Base-by-base conservation (phyloP, 2,329 filamentous ascomycete genomes). In the Aureobasidium sp. region DNA sequence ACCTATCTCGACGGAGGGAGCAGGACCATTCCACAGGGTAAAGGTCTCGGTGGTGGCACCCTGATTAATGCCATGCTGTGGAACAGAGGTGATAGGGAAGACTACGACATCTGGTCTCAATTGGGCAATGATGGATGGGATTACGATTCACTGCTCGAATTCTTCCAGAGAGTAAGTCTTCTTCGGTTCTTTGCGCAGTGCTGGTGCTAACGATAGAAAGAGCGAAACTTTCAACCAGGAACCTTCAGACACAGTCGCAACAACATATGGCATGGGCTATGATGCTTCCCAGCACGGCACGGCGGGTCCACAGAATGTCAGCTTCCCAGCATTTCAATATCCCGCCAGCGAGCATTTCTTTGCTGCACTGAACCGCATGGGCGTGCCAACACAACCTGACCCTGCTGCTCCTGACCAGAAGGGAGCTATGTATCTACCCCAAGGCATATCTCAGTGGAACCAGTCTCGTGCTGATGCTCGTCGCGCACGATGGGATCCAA, bases 111-210 rank as follows among this genome's bases (percentile, higher is more conserved):
- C 0, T 84, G 80, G 80, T 74, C 74, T 39, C 65, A 69, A 25
- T 64, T 84, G 6, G 80, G 80, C 0, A 83, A 83, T 56, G 51
- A 58, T 1, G 80, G 79, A 2, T 84, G 81, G 81, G 70, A 71
- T 1, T 84, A 78, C 77, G 66, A 77, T 29, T 70, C 68, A 6
- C 58, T 78, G 30, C 61, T 67, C 8, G 64, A 63, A 17, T 69
- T 68, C 59, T 70, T 71, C 59, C 25, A 32, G 6, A 49, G 34
- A 12, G 45, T 63, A 61, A 56, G 52, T 27, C 24, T n/a, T n/a
- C 34, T 17, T 29, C 21, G 11, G n/a, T 10, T 5, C 25, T 10
- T 2, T 1, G 6, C 4, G 2, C 2, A n/a, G 6, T 19, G 6
- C 17, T 3, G 8, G 17, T 39, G 17, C 34, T 49, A 11, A 49